Evolutionary conservation across 2,329 filamentous ascomycete genomes (phyloP).

Genomic region (Beauveria sp.): DNA sequence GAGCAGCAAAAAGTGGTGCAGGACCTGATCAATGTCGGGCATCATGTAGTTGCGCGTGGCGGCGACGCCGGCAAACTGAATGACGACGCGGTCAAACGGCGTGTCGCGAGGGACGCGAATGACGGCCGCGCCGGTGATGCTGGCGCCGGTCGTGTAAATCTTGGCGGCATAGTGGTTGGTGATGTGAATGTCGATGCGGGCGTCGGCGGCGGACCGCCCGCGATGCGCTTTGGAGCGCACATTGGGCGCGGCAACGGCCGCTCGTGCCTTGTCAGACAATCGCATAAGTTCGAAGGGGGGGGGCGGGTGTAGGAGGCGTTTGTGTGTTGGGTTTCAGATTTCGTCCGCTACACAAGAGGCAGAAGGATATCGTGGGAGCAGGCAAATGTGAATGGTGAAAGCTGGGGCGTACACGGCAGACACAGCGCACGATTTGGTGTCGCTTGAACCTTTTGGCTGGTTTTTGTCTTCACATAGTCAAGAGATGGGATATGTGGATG

Average conservation of each 20-base stretch:
- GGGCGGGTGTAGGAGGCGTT: no score
- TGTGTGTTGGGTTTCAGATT: no score
- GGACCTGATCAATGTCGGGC: constrained; percentile 2
- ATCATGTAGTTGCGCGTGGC: constrained; percentile 7
- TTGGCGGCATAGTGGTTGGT: constrained; percentile 8
- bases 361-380: no score
- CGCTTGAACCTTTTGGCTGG: no score
- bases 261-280: not conserved
- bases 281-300: not conserved
- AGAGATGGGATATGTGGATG: no score
- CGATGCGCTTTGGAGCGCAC: not conserved
- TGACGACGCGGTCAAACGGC: not conserved
- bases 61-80: constrained; percentile 2
- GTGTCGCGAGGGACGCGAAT: not conserved
- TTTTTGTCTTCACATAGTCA: no score
- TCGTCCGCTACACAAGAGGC: no score
- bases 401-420: no score
- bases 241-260: not conserved
- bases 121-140: not conserved
- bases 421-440: no score
- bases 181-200: not conserved
- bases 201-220: not conserved
- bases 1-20: constrained; percentile 4
- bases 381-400: no score
- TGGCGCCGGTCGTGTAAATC: not conserved